phyloP scores from a whole-genome alignment of 257 asterid genomes.

The Marsdenia floribunda region DNA sequence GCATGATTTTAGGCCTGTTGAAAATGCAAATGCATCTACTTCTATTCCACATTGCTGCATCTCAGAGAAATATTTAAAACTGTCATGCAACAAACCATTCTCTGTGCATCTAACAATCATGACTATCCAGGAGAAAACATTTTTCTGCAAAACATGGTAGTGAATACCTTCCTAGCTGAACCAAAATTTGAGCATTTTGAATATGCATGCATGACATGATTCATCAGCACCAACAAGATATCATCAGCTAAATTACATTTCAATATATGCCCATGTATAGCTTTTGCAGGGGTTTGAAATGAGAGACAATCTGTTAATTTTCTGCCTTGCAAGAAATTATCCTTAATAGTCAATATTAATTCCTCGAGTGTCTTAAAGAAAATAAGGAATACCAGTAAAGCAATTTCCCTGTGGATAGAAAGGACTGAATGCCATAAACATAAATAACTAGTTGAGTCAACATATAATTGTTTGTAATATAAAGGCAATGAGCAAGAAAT shows the following conservation, averaged over 20 bases:
- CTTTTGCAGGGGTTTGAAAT: constrained; percentile 18
- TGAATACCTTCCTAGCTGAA: constrained; percentile 33
- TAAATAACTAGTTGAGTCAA: neutral
- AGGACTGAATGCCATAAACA: neutral
- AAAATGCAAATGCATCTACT: constrained; percentile 43
- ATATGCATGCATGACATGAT: constrained; percentile 50
- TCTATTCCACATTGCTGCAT: constrained; percentile 35
- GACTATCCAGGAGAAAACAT: constrained; percentile 51
- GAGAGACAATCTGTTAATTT: constrained; percentile 11
- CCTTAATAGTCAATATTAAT: neutral
- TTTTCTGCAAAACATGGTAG: constrained; percentile 30
- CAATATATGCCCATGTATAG: constrained; percentile 38
- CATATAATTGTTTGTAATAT: neutral
- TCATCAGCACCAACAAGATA: constrained; percentile 37
- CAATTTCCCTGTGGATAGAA: neutral
- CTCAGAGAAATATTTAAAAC: constrained; percentile 28
- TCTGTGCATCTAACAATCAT: constrained; percentile 42
- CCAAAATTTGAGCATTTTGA: constrained; percentile 43
- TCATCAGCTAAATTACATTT: constrained; percentile 27
- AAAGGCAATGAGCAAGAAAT: neutral
- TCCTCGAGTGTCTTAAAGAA: neutral
- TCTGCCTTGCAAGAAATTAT: constrained; percentile 14
- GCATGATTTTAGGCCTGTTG: constrained; percentile 40
- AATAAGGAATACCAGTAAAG: neutral
- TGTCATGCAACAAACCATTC: constrained; percentile 25